A percentile compares a stretch with the other conserved stretches of the same genome.
These are phyloP conservation scores for Phyllachora maydis DNA, from an alignment of 2,329 filamentous ascomycete genomes.

Conservation along the genomic window DNA sequence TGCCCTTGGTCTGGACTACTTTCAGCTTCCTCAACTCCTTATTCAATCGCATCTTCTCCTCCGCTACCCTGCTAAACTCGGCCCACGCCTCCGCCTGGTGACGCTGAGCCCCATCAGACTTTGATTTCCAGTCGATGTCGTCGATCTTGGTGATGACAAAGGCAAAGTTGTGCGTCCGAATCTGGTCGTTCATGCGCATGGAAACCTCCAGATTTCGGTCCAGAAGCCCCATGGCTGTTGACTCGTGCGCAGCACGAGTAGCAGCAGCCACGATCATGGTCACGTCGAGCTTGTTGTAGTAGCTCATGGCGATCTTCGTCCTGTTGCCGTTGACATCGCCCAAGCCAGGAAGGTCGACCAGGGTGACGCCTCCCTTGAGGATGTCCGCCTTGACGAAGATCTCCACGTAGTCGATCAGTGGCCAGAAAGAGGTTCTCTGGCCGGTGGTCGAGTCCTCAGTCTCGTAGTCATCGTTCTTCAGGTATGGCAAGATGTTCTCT, in stretches of 20 bases:
- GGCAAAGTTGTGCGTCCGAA: constrained; percentile 6
- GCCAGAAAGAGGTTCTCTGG: constrained; percentile 15
- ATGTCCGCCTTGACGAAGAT: constrained; percentile 22
- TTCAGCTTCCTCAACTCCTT: too few relatives aligned
- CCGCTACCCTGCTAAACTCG: neutral
- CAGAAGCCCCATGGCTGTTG: constrained; percentile 7
- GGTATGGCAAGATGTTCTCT: constrained; percentile 7
- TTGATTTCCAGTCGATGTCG: constrained; percentile 7
- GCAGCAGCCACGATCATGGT: constrained; percentile 9
- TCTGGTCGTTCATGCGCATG: constrained; percentile 10
- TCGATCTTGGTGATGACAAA: constrained; percentile 11
- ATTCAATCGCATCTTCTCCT: too few relatives aligned
- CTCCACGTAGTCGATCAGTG: constrained; percentile 13
- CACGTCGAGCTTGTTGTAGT: constrained; percentile 6
- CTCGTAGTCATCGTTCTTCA: constrained; percentile 4
- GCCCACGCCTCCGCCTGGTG: neutral
- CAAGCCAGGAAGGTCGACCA: constrained; percentile 32
- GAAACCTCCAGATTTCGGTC: constrained; percentile 7
- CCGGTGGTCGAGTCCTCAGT: accelerated
- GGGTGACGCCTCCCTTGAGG: constrained; percentile 22
- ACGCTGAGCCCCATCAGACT: too few relatives aligned
- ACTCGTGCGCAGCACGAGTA: constrained; percentile 9
- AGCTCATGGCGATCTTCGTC: constrained; percentile 5
- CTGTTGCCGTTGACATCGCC: constrained; percentile 16
- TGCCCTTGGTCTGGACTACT: too few relatives aligned